Percentiles rank a stretch among this genome's conserved stretches.
Conservation (phyloP, 345 rosid genomes). For the Dipteronia sinensis region DNA sequence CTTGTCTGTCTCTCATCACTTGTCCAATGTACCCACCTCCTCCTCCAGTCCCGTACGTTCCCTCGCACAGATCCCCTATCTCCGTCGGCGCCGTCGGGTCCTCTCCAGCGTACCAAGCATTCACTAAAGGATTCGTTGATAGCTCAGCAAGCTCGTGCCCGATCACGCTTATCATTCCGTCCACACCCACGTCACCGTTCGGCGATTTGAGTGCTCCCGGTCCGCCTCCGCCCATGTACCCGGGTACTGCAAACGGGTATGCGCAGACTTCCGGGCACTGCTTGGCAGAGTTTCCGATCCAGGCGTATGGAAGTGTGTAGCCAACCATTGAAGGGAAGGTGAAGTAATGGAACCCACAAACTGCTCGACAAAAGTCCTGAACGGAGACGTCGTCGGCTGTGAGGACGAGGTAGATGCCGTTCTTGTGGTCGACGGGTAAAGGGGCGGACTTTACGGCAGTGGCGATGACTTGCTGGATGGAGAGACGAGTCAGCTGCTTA, state of each 20-base stretch:
- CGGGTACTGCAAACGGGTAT: constrained; percentile 90
- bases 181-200: constrained; percentile 79
- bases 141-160: constrained; percentile 94
- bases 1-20: constrained; percentile 66
- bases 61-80: constrained; percentile 86
- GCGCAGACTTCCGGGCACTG: constrained; percentile 98
- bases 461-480: constrained; percentile 79
- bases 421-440: constrained; percentile 79
- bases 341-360: constrained; percentile 95
- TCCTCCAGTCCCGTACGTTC: constrained; percentile 89
- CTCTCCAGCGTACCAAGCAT: constrained; percentile 99
- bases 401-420: constrained; percentile 81
- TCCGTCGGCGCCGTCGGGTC: constrained; percentile 97
- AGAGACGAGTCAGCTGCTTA: constrained; percentile 61
- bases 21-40: constrained; percentile 95
- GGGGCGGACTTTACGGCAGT: constrained; percentile 66
- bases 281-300: constrained; percentile 85
- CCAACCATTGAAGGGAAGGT: constrained; percentile 98
- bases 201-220: constrained; percentile 66
- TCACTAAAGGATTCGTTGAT: constrained; percentile 78
- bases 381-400: constrained; percentile 74
- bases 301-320: constrained; percentile 94
- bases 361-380: constrained; percentile 94
- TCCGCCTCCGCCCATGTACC: constrained; percentile 78
- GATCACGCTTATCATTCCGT: constrained; percentile 97